phyloP scores from a whole-genome alignment of 768 basidiomycete species.

The Trametopsis cervina region DNA sequence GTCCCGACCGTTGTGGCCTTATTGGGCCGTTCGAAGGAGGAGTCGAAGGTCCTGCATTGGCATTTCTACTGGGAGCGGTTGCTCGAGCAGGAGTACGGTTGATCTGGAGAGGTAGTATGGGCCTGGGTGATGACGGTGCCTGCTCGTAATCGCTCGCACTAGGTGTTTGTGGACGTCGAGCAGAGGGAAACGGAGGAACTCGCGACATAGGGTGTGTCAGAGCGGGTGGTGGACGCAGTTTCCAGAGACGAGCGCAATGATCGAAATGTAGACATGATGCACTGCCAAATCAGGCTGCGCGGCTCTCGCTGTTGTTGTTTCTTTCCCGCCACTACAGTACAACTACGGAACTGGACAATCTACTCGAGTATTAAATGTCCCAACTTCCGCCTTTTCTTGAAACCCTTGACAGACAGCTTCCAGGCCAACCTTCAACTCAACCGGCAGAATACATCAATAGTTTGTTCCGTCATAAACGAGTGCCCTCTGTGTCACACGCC shows the following conservation, averaged over 20 bases:
- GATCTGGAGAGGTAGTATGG: slow-evolving; percentile 55
- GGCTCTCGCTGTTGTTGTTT: background rate
- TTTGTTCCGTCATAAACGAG: slow-evolving; percentile 31
- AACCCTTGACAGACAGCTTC: background rate
- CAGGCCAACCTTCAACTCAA: slow-evolving; percentile 1
- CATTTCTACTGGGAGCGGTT: slow-evolving; percentile 37
- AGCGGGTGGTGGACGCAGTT: background rate
- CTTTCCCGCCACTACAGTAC: too few relatives aligned
- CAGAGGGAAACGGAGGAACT: slow-evolving; percentile 46
- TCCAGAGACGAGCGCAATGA: background rate
- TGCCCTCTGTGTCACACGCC: slow-evolving; percentile 37
- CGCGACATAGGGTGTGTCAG: slow-evolving; percentile 42
- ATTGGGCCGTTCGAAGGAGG: slow-evolving; percentile 45
- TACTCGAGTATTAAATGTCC: background rate
- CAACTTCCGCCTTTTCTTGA: slow-evolving; percentile 15
- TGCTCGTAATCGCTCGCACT: slow-evolving; percentile 30
- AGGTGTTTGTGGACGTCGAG: slow-evolving; percentile 41
- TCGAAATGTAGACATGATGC: background rate
- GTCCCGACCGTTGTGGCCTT: slow-evolving; percentile 63
- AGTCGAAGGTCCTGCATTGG: slow-evolving; percentile 27
- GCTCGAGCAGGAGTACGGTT: slow-evolving; percentile 47
- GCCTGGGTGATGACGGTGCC: slow-evolving; percentile 27
- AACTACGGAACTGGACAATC: too few relatives aligned
- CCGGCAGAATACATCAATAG: slow-evolving; percentile 9
- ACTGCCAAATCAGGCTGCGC: background rate